Evolutionary conservation across 2,329 filamentous ascomycete genomes (phyloP), one percentile per base, ranked within the genome.

Genomic region (Epichloe festucae): DNA sequence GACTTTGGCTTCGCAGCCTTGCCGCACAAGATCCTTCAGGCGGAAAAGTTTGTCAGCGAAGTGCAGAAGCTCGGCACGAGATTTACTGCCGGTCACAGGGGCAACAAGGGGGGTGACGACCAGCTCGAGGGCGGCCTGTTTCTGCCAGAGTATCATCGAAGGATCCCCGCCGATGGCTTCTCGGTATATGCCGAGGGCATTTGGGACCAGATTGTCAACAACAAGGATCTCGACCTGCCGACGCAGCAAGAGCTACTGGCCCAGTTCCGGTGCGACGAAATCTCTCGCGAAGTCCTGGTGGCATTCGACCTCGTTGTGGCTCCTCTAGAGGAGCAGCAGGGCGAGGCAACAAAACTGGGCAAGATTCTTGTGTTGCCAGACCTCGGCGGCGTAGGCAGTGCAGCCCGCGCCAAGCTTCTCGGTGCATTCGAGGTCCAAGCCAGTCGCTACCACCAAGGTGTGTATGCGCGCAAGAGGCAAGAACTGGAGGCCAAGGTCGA

Each of bases 191-290:
- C 93, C 0, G 83, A 93, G 65, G 89, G 90, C 41, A 82, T 98
- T 44, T 98, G 93, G 93, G 90, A 97, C 62, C 91, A 97, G 70
- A 98, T 98, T 64, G 90, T 95, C 60, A 87, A 91, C 73, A 98
- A 98, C 76, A 98, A 98, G 70, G 93, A 98, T 63, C 76, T 98
- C 51, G 93, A 98, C 68, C 70, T 98, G 53, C 93, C 93, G 3
- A 97, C 93, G 0, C 93, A 98, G 66, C 93, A 98, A 70, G 93
- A 98, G 67, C 77, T 98, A 45, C 77, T 98, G 50, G 93, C 93
- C 11, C 93, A 98, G 67, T 98, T 97, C 73, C 82, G 93, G 58
- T 98, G 93, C 67, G 93, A 98, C 65, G 93, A 98, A 70, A 98
- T 98, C 53, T 81, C 89, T 40, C 79, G 90, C 56, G 91, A 96